Conservation (phyloP, 2,329 filamentous ascomycete genomes). For the Corinectria fuckeliana region DNA sequence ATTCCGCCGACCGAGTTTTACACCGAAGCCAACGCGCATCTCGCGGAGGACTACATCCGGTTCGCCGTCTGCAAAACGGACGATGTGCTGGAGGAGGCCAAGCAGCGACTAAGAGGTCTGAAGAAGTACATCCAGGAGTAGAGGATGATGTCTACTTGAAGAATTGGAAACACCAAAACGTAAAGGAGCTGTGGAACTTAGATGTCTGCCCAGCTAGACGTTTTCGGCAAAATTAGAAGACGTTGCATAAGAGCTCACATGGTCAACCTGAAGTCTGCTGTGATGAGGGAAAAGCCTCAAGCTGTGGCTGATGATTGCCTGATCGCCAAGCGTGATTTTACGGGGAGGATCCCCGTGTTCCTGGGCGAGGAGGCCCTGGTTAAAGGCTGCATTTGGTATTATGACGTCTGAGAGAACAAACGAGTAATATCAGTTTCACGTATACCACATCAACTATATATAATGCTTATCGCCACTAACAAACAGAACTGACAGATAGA, state of each 20-base stretch:
- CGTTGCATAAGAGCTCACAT: not conserved
- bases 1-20: slow-evolving; percentile 99
- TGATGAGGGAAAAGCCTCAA: not conserved
- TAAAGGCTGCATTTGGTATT: not conserved
- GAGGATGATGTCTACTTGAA: not conserved
- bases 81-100: slow-evolving; percentile 79
- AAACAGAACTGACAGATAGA: not conserved
- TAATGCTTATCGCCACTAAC: too few relatives aligned
- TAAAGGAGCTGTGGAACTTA: slow-evolving; percentile 1
- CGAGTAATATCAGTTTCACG: too few relatives aligned
- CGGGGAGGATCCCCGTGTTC: not conserved
- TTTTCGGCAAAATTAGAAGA: not conserved
- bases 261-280: not conserved
- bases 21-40: slow-evolving; percentile 79
- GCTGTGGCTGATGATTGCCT: not conserved
- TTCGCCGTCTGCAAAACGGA: slow-evolving; percentile 98
- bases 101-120: slow-evolving; percentile 74
- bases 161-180: slow-evolving; percentile 4
- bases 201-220: slow-evolving; percentile 16
- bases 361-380: not conserved
- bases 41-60: slow-evolving; percentile 91
- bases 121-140: slow-evolving; percentile 69
- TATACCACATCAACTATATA: too few relatives aligned
- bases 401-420: not conserved
- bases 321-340: not conserved